phyloP scores from a whole-genome alignment of 495 filamentous ascomycete genomes.

The Pseudomonodictys pantanalensis region DNA sequence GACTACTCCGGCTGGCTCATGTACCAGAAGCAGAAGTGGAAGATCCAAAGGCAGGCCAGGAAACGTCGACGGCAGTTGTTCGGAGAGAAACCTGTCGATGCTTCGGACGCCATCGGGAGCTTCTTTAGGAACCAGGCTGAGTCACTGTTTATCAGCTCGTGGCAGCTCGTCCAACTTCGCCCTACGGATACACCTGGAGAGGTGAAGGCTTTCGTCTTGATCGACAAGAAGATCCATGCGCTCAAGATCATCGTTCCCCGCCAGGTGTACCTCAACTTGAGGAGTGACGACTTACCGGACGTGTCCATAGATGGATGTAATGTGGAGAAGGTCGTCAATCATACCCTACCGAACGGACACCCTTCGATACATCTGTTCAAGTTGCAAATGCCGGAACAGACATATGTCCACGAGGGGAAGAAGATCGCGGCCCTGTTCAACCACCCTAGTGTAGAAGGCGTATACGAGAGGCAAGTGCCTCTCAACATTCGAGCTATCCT shows the following conservation, averaged over 20 bases:
- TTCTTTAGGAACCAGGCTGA: slow-evolving; percentile 91
- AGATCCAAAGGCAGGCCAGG: slow-evolving; percentile 90
- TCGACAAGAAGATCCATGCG: slow-evolving; percentile 83
- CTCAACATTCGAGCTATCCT: slow-evolving; percentile 79
- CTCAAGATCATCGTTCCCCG: slow-evolving; percentile 87
- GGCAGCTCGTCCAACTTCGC: slow-evolving; percentile 88
- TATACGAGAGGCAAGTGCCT: slow-evolving; percentile 92
- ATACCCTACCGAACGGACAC: slow-evolving; percentile 92
- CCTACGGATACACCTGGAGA: slow-evolving; percentile 78
- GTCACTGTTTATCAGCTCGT: slow-evolving; percentile 81
- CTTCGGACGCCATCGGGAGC: slow-evolving; percentile 71
- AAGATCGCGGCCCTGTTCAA: slow-evolving; percentile 81
- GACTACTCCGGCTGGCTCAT: slow-evolving; percentile 87
- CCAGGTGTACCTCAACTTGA: slow-evolving; percentile 87
- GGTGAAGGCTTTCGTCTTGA: slow-evolving; percentile 84
- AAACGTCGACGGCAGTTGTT: slow-evolving; percentile 87
- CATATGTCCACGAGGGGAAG: slow-evolving; percentile 76
- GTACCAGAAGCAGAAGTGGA: slow-evolving; percentile 99
- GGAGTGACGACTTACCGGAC: slow-evolving; percentile 79
- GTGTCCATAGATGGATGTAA: slow-evolving; percentile 82
- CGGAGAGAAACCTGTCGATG: slow-evolving; percentile 71
- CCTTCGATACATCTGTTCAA: slow-evolving; percentile 92
- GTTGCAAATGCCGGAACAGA: slow-evolving; percentile 81
- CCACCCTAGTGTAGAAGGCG: slow-evolving; percentile 91
- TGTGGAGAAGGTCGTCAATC: slow-evolving; percentile 80